Evolutionary conservation across 2,329 filamentous ascomycete species (phyloP), one percentile per base, ranked within the genome.

Genomic region (Epichloe uncinata): DNA sequence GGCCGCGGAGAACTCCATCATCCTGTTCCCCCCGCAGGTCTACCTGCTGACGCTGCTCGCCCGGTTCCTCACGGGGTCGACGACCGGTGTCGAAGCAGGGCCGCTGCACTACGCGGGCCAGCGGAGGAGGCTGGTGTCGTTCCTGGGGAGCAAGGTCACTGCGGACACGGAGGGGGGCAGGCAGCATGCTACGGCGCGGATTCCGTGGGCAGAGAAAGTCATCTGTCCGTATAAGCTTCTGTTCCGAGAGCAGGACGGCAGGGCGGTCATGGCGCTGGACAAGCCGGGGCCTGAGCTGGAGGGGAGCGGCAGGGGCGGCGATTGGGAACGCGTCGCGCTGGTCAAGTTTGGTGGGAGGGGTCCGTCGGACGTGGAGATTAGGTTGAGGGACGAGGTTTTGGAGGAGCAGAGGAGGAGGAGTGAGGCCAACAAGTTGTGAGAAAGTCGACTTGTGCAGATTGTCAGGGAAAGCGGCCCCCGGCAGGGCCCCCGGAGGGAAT

Each of bases 21-120:
- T 94, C 51, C 70, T 98, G 5, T 96, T 94, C 61, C 93, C 4
- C 4, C 93, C 93, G 0, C 93, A 97, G 61, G 84, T 83, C 61
- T 89, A 85, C 65, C 74, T 93, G 4, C 72, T 88, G 11, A 68
- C 73, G 35, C 66, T 85, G 0, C 65, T 87, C 2, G 64, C 74
- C 0, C 68, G 67, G 2, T 78, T 81, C 56, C 66, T 85, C 15
- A 62, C 61, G 4, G 65, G 69, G 4, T 58, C 59, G 1, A 50
- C 55, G 30, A 58, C 54, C 1, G 35, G 5, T 9, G 35, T 13
- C 35, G 35, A 37, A 9, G 26, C 26, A 30, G 26, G 26, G 3
- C 26, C 26, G 26, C 50, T 55, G 18, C 59, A 72, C 55, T 81
- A 61, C 61, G 69, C 60, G 36, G 55, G 57, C 1, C 76, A 84